Evolutionary conservation across 2,329 filamentous ascomycete genomes (phyloP).

Genomic region (Dendryphion nanum): DNA sequence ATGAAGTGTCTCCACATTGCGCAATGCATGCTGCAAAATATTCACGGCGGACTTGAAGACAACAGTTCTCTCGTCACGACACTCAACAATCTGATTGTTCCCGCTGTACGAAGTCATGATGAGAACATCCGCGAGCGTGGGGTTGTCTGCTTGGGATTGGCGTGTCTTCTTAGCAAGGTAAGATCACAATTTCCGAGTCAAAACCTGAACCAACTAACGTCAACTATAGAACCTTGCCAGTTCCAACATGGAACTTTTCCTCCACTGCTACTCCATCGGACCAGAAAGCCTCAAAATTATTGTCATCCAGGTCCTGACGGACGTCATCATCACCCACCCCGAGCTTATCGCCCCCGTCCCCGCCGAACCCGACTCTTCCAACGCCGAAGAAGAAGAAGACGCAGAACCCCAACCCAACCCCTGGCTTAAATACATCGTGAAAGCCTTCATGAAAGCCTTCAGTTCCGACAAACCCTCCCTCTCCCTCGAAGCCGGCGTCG

Average conservation of each 20-base stretch:
- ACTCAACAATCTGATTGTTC: conserved; percentile 95
- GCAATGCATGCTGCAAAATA: conserved; percentile 94
- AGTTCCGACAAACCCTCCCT: conserved; percentile 66
- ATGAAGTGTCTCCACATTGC: conserved; percentile 98
- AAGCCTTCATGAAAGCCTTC: conserved; percentile 81
- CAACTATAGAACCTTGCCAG: conserved; percentile 72
- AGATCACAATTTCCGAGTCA: conserved; percentile 10
- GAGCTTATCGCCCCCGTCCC: neutral
- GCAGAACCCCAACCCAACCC: conserved; percentile 19
- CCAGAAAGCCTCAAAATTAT: conserved; percentile 88
- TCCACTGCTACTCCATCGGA: conserved; percentile 93
- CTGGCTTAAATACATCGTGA: conserved; percentile 65
- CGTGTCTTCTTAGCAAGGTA: conserved; percentile 82
- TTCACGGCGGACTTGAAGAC: conserved; percentile 81
- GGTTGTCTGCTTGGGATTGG: conserved; percentile 83
- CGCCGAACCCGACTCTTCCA: neutral
- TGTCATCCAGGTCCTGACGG: conserved; percentile 85
- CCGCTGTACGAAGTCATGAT: conserved; percentile 89
- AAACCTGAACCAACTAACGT: conserved; percentile 3
- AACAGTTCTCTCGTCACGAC: conserved; percentile 94
- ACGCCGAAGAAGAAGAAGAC: neutral
- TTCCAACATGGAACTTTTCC: conserved; percentile 88
- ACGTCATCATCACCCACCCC: conserved; percentile 81
- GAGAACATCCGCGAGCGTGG: conserved; percentile 89
- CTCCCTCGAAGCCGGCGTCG: conserved; percentile 76